These are phyloP conservation scores for Ophiostoma australiae DNA, from an alignment of 2,329 filamentous ascomycete species.

Conservation along the genomic window DNA sequence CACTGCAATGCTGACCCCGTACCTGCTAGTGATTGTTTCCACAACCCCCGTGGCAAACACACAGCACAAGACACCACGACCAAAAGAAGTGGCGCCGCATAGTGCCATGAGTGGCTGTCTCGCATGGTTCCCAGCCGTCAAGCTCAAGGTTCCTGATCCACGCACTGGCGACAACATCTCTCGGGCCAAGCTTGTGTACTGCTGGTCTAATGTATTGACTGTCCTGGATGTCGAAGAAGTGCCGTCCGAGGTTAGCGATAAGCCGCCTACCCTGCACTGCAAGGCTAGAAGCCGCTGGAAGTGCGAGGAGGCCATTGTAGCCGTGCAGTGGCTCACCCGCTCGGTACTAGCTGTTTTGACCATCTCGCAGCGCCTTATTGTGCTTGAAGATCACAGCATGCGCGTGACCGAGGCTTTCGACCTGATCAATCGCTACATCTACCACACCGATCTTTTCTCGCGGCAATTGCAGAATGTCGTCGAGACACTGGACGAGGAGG, in stretches of 20 bases:
- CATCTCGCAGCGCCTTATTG: slow-evolving; percentile 86
- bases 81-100: slow-evolving; percentile 85
- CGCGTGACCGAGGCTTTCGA: slow-evolving; percentile 94
- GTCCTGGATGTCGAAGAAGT: slow-evolving; percentile 82
- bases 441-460: slow-evolving; percentile 86
- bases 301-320: slow-evolving; percentile 90
- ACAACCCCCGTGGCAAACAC: slow-evolving; percentile 95
- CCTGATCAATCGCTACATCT: slow-evolving; percentile 84
- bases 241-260: slow-evolving; percentile 61
- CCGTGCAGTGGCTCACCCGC: slow-evolving; percentile 92
- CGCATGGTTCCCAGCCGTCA: slow-evolving; percentile 96
- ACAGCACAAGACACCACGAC: slow-evolving; percentile 85
- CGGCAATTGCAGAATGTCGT: slow-evolving; percentile 77
- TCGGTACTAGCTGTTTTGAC: slow-evolving; percentile 90
- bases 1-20: slow-evolving; percentile 92
- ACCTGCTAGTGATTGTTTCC: slow-evolving; percentile 92
- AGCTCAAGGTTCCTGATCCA: slow-evolving; percentile 70
- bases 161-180: slow-evolving; percentile 64
- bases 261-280: slow-evolving; percentile 74
- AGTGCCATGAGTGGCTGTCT: slow-evolving; percentile 89
- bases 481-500: slow-evolving; percentile 81
- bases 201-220: slow-evolving; percentile 97
- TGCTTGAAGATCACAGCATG: slow-evolving; percentile 78
- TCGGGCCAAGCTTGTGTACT: slow-evolving; percentile 87
- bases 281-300: slow-evolving; percentile 81